Evolutionary conservation across 768 basidiomycete genomes (phyloP).

Genomic region (Boletus rufocinnamomeus): DNA sequence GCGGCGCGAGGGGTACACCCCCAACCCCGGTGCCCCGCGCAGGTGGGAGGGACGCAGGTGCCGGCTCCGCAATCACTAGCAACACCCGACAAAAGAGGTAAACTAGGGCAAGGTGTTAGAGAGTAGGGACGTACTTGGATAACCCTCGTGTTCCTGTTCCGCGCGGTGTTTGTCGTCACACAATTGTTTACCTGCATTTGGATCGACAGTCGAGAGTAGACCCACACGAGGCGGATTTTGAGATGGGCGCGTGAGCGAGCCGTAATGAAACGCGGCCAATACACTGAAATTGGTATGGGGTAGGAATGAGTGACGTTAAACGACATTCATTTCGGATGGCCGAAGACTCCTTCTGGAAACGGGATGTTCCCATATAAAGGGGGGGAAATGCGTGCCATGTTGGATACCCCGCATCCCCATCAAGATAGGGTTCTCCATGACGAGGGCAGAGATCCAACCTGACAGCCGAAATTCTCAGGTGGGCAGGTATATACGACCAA

Average conservation of each 20-base stretch:
- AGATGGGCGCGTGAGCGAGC: conserved; percentile 69
- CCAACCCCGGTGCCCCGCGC: conserved; percentile 27
- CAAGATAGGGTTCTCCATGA: neutral
- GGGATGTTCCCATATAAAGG: neutral
- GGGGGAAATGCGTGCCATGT: neutral
- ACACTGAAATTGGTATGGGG: conserved; percentile 44
- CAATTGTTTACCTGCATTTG: conserved; percentile 46
- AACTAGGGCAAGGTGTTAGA: neutral
- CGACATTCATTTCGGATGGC: conserved; percentile 12
- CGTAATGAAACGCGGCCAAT: conserved; percentile 68
- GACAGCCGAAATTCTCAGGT: neutral
- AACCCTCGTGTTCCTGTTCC: conserved; percentile 28
- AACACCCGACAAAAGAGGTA: neutral
- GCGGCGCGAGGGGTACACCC: conserved; percentile 33
- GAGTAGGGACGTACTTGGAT: conserved; percentile 29
- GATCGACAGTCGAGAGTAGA: conserved; percentile 68
- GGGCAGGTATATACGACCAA: neutral
- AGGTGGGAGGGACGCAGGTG: conserved; percentile 39
- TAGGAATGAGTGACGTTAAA: conserved; percentile 3
- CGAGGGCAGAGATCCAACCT: neutral
- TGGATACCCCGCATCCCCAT: conserved; percentile 8
- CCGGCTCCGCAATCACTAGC: conserved; percentile 42
- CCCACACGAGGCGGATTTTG: conserved; percentile 69
- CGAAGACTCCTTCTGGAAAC: conserved; percentile 16
- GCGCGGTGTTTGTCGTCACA: conserved; percentile 39